These are phyloP conservation scores for Blakeslea trispora DNA, from an alignment of 371 early-diverging fungal species.

Conservation along the genomic window DNA sequence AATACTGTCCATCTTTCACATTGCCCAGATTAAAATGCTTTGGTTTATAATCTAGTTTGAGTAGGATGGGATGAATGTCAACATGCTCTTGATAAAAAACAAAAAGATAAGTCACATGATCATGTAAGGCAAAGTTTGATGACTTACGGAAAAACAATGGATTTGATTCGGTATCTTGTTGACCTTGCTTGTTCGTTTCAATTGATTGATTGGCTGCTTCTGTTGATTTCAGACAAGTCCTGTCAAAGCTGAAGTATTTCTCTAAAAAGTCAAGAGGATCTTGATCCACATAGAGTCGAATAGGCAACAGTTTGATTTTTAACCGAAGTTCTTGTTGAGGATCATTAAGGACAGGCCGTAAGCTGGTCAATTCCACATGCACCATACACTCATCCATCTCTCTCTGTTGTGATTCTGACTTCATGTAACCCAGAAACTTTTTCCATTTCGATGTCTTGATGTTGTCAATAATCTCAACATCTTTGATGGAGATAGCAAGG, in stretches of 20 bases:
- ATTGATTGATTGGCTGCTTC: slow-evolving; percentile 29
- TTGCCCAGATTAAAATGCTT: slow-evolving; percentile 81
- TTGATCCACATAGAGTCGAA: slow-evolving; percentile 91
- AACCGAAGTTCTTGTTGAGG: slow-evolving; percentile 62
- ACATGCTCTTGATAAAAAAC: slow-evolving; percentile 39
- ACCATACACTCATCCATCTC: slow-evolving; percentile 72
- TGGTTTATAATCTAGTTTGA: slow-evolving; percentile 97
- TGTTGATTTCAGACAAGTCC: slow-evolving; percentile 31
- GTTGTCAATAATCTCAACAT: slow-evolving; percentile 81
- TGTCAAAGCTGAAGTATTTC: slow-evolving; percentile 72
- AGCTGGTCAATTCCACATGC: slow-evolving; percentile 60
- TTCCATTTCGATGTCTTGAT: slow-evolving; percentile 75
- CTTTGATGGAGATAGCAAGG: slow-evolving; percentile 53
- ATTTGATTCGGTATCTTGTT: slow-evolving; percentile 8
- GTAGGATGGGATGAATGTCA: slow-evolving; percentile 71
- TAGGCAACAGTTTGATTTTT: slow-evolving; percentile 71
- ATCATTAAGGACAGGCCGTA: slow-evolving; percentile 59
- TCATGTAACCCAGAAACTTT: slow-evolving; percentile 72
- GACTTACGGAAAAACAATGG: slow-evolving; percentile 69
- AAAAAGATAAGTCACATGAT: too few species aligned
- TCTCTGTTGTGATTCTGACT: slow-evolving; percentile 48
- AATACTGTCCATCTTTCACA: slow-evolving; percentile 73
- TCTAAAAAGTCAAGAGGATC: slow-evolving; percentile 88
- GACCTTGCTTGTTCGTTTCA: background rate
- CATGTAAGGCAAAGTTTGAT: too few species aligned